These are phyloP conservation scores for Microstroma glucosiphilum DNA, from an alignment of 1,284 basidiomycete genomes.

Conservation along the genomic window DNA sequence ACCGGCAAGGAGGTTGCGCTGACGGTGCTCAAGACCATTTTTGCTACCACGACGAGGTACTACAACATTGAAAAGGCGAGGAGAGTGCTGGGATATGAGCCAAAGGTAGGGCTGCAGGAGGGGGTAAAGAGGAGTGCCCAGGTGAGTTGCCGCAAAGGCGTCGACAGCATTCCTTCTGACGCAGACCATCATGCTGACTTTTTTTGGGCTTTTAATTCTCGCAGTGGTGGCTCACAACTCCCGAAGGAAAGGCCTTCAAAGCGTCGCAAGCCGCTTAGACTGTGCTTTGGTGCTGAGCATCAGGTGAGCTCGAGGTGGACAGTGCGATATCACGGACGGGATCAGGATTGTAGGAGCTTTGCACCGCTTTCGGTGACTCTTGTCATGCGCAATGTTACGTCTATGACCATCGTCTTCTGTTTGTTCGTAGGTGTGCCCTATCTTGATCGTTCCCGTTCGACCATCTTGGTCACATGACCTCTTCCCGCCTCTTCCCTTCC, in stretches of 20 bases:
- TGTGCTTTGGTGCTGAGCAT: not conserved
- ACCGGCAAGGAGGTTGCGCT: slow-evolving; percentile 78
- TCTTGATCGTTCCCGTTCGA: no score
- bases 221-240: slow-evolving; percentile 4
- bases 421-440: no score
- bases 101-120: slow-evolving; percentile 79
- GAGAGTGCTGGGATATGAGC: slow-evolving; percentile 84
- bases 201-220: not conserved
- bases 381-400: no score
- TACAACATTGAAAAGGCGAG: slow-evolving; percentile 95
- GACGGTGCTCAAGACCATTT: slow-evolving; percentile 78
- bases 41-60: slow-evolving; percentile 63
- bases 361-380: no score
- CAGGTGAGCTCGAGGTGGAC: no score
- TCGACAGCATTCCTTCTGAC: not conserved
- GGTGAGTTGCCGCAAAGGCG: not conserved
- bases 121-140: slow-evolving; percentile 66
- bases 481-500: no score
- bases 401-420: no score
- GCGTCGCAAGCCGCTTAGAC: not conserved
- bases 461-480: no score
- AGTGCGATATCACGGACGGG: no score
- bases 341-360: no score
- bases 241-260: slow-evolving; percentile 1
- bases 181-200: not conserved